phyloP scores from a whole-genome alignment of 805 yeast genomes.

The Myxozyma nipponensis region DNA sequence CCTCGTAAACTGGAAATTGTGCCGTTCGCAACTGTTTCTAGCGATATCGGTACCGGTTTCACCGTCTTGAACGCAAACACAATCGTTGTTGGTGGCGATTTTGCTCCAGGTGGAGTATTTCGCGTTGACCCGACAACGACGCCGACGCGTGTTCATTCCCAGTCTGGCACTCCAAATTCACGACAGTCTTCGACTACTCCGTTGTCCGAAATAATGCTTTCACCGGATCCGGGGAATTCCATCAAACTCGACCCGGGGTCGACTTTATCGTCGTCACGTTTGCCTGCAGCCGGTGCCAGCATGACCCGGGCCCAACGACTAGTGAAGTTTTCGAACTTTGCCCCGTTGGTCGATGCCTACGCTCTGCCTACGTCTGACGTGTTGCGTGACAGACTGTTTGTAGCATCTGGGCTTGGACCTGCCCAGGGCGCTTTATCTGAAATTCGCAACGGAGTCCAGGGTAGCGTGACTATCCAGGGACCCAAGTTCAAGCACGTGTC shows the following conservation, averaged over 20 bases:
- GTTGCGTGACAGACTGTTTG: constrained; percentile 8
- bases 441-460: constrained; percentile 17
- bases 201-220: no score
- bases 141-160: not conserved
- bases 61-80: constrained; percentile 11
- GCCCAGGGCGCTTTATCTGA: constrained; percentile 11
- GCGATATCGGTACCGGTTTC: constrained; percentile 17
- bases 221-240: not conserved
- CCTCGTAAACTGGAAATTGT: not conserved
- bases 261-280: not conserved
- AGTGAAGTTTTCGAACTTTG: constrained; percentile 12
- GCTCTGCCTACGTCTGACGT: constrained; percentile 7
- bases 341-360: constrained; percentile 16
- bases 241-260: not conserved
- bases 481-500: constrained; percentile 5
- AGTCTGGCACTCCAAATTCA: not conserved
- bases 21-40: not conserved
- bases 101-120: constrained; percentile 13
- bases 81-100: constrained; percentile 15
- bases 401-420: constrained; percentile 12
- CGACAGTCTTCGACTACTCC: no score
- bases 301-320: not conserved
- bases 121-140: not conserved
- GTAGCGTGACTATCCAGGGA: constrained; percentile 4
- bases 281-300: not conserved